Percentiles rank a stretch among this genome's conserved stretches.
phyloP scores from a whole-genome alignment of 225 moss, liverwort and hornwort genomes.

The Straminergon stramineum region DNA sequence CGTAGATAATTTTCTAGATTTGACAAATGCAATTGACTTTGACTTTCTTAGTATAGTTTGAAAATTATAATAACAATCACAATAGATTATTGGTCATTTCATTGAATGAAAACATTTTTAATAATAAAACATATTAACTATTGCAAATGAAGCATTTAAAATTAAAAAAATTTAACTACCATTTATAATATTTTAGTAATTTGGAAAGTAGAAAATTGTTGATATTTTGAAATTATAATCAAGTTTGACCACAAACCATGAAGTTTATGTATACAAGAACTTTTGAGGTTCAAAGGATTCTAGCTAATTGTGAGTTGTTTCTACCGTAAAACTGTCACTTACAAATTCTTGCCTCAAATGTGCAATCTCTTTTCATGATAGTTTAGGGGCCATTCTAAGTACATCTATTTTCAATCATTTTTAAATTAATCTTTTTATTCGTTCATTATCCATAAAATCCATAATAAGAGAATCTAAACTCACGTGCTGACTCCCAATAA shows the following conservation, averaged over 20 bases:
- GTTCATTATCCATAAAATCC: neutral
- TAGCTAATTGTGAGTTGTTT: neutral
- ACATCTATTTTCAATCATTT: neutral
- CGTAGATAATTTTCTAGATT: neutral
- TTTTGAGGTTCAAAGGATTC: neutral
- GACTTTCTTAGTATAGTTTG: neutral
- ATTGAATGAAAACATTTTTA: neutral
- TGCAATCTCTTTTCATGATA: neutral
- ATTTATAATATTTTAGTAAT: neutral
- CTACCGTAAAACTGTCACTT: fast-evolving
- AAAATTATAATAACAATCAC: neutral
- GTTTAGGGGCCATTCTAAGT: neutral
- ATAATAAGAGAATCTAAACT: neutral
- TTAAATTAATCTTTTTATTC: fast-evolving
- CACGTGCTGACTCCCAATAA: fast-evolving
- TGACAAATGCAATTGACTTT: too few relatives aligned
- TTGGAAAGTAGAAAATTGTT: fast-evolving
- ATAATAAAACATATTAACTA: neutral
- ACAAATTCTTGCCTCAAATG: neutral
- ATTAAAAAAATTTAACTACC: too few relatives aligned
- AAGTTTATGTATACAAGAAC: fast-evolving
- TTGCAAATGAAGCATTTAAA: neutral
- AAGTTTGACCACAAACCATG: neutral
- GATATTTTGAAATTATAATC: neutral
- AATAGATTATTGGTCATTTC: neutral